phyloP scores from a whole-genome alignment of 805 yeast genomes.

The baker's yeast (Saccharomyces cerevisiae) region DNA sequence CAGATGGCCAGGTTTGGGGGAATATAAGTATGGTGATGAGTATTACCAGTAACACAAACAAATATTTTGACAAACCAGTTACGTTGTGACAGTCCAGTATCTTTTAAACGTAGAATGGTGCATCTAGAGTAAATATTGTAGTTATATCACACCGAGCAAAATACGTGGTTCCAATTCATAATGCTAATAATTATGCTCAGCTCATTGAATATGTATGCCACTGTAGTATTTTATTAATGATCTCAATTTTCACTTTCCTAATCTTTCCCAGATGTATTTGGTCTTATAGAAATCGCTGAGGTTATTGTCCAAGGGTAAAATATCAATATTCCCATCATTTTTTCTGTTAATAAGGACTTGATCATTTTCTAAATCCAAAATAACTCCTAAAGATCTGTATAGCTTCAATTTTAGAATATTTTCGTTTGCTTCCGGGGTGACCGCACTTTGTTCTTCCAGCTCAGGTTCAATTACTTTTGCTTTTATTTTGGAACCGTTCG shows the following conservation, averaged over 20 bases:
- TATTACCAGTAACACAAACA: not conserved
- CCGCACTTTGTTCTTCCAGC: conserved; percentile 8
- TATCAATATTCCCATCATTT: conserved; percentile 35
- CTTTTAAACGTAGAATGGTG: no score
- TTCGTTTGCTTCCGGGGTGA: conserved; percentile 18
- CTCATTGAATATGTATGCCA: not conserved
- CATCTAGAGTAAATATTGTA: no score
- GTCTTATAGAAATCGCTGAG: conserved; percentile 63
- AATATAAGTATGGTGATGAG: not conserved
- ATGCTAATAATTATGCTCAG: not conserved
- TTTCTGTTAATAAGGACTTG: conserved; percentile 43
- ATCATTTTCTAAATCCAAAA: conserved; percentile 36
- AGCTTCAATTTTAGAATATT: conserved; percentile 46
- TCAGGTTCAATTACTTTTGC: not conserved
- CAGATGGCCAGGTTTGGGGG: not conserved
- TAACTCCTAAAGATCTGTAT: conserved; percentile 52
- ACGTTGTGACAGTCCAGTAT: no score
- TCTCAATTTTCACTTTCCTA: conserved; percentile 19
- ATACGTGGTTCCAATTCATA: not conserved
- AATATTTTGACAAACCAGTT: no score
- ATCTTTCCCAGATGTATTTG: conserved; percentile 70
- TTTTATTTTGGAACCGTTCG: not conserved
- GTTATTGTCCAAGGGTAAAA: conserved; percentile 42
- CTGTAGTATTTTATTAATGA: not conserved
- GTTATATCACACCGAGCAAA: not conserved